Conservation (phyloP, 1,284 basidiomycete species). For the Neolentinus lepideus region DNA sequence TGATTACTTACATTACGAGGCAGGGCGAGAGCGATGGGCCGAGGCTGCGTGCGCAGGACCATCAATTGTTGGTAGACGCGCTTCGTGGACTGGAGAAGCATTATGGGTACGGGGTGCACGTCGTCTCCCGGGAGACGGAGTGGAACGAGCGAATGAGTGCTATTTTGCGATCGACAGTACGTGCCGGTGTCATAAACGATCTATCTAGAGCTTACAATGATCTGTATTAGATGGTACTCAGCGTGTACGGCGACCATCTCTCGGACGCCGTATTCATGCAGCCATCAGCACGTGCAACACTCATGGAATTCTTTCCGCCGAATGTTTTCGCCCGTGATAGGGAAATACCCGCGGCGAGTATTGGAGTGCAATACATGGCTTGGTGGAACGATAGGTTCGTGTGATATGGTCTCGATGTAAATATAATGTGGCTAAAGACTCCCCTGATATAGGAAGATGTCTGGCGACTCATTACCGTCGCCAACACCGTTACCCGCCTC, state of each 20-base stretch:
- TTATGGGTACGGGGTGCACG: constrained; percentile 59
- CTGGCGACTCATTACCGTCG: constrained; percentile 24
- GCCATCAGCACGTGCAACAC: constrained; percentile 43
- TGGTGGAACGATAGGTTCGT: constrained; percentile 59
- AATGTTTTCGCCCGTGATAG: constrained; percentile 69
- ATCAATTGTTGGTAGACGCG: constrained; percentile 41
- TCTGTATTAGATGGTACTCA: constrained; percentile 52
- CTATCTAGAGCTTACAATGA: not conserved
- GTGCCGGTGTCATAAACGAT: constrained; percentile 15
- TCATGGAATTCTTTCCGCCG: constrained; percentile 78
- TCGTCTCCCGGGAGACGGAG: constrained; percentile 49
- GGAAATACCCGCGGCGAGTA: constrained; percentile 50
- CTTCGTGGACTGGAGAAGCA: constrained; percentile 46
- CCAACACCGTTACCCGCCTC: constrained; percentile 33
- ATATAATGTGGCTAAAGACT: not conserved
- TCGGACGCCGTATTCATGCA: constrained; percentile 70
- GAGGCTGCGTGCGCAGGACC: constrained; percentile 39
- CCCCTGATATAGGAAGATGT: constrained; percentile 22
- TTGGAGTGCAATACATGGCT: constrained; percentile 69
- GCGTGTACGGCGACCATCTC: constrained; percentile 67
- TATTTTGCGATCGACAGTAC: constrained; percentile 66
- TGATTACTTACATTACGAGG: constrained; percentile 70
- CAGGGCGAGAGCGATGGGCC: constrained; percentile 38
- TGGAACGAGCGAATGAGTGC: constrained; percentile 60
- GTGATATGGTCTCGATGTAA: not conserved